phyloP scores from a whole-genome alignment of 768 basidiomycete genomes.

The Nidularia pulvinata region DNA sequence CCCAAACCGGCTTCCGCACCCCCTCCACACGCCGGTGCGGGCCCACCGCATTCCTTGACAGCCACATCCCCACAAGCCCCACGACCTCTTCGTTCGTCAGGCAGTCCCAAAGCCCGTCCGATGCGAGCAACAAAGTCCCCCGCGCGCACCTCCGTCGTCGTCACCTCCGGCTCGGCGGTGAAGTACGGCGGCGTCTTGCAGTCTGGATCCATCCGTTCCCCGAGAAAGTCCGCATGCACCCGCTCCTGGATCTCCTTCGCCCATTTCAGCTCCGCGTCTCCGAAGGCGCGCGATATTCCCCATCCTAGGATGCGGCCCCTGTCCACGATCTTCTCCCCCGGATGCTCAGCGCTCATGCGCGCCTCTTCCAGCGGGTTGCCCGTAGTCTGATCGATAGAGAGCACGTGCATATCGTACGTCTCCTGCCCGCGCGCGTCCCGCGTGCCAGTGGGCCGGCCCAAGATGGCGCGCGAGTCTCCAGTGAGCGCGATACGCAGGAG shows the following conservation, averaged over 20 bases:
- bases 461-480: slow-evolving; percentile 48
- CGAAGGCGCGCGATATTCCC: slow-evolving; percentile 42
- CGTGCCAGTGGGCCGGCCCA: slow-evolving; percentile 24
- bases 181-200: slow-evolving; percentile 53
- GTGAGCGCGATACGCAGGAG: slow-evolving; percentile 39
- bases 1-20: too few relatives aligned
- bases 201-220: slow-evolving; percentile 19
- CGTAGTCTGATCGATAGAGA: slow-evolving; percentile 39
- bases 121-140: slow-evolving; percentile 60
- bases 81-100: slow-evolving; percentile 54
- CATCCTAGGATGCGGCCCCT: slow-evolving; percentile 36
- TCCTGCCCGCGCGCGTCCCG: slow-evolving; percentile 13
- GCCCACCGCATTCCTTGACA: slow-evolving; percentile 17
- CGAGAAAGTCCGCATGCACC: slow-evolving; percentile 28
- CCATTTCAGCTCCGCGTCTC: slow-evolving; percentile 47
- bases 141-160: slow-evolving; percentile 31
- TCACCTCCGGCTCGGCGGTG: slow-evolving; percentile 54
- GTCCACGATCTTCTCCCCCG: slow-evolving; percentile 31
- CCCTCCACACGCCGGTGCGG: too few relatives aligned
- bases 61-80: slow-evolving; percentile 28
- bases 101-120: slow-evolving; percentile 55
- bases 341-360: slow-evolving; percentile 34
- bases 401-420: slow-evolving; percentile 38
- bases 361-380: slow-evolving; percentile 33
- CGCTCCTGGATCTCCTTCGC: slow-evolving; percentile 27